Conservation (phyloP, 176 grass and related monocot genomes). For the Bonia amplexicaulis region DNA sequence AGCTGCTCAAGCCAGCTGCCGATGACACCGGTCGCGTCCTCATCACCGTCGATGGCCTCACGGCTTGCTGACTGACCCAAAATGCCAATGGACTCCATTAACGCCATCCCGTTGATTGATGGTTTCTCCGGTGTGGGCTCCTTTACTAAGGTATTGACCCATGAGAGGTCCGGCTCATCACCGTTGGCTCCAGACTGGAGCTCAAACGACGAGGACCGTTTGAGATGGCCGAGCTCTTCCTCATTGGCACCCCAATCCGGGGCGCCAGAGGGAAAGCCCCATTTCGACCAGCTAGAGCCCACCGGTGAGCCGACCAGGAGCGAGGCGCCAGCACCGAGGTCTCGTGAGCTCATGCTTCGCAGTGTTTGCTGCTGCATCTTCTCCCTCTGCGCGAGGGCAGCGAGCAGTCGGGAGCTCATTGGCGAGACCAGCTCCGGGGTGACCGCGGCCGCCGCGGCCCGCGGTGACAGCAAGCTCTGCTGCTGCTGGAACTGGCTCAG, state of each 20-base stretch:
- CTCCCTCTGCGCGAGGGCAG: constrained; percentile 45
- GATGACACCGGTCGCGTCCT: constrained; percentile 34
- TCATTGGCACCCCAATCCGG: constrained; percentile 55
- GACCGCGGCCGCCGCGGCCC: neutral
- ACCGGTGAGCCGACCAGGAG: constrained; percentile 42
- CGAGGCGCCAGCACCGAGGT: constrained; percentile 31
- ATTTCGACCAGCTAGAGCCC: constrained; percentile 48
- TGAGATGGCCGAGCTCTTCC: constrained; percentile 56
- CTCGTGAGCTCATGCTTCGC: constrained; percentile 67
- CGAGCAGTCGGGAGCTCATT: constrained; percentile 48
- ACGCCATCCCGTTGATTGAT: neutral
- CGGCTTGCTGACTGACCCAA: constrained; percentile 6
- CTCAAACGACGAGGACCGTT: constrained; percentile 57
- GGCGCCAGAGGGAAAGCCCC: constrained; percentile 42
- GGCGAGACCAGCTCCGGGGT: constrained; percentile 44
- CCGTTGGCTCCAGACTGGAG: constrained; percentile 28
- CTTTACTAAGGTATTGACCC: constrained; percentile 70
- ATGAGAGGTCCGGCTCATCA: constrained; percentile 60
- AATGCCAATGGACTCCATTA: constrained; percentile 22
- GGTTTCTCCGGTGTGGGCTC: constrained; percentile 44
- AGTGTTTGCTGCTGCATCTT: constrained; percentile 65
- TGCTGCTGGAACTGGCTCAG: constrained; percentile 61
- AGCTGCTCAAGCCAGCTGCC: constrained; percentile 57
- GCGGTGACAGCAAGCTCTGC: constrained; percentile 49
- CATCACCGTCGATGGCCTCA: constrained; percentile 7